These are phyloP conservation scores for Vaccinium corymbosum DNA, from an alignment of 148 eudicot genomes.

Conservation along the genomic window DNA sequence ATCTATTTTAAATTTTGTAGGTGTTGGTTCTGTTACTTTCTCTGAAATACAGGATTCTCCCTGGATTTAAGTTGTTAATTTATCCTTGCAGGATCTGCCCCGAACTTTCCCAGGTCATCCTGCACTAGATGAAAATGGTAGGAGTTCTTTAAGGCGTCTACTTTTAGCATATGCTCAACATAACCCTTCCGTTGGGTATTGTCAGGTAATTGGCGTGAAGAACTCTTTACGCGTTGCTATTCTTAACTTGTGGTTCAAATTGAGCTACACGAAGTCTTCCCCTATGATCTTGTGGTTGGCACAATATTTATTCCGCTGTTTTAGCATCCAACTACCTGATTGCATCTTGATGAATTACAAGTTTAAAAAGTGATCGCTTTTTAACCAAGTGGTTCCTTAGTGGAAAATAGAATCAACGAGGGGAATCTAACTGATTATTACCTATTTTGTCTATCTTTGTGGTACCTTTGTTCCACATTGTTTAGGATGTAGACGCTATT, in stretches of 20 bases:
- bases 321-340: background rate
- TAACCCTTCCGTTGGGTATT: conserved; percentile 93
- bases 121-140: conserved; percentile 79
- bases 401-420: background rate
- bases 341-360: background rate
- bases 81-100: conserved; percentile 72
- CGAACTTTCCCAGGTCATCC: conserved; percentile 99
- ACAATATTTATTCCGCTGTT: background rate
- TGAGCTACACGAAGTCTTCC: background rate
- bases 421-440: background rate
- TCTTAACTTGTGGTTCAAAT: background rate
- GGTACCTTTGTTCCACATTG: background rate
- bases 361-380: background rate
- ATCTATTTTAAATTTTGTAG: conserved; percentile 56
- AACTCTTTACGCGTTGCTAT: background rate
- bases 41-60: conserved; percentile 30
- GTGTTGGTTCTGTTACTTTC: conserved; percentile 57
- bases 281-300: conserved; percentile 4
- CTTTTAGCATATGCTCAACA: conserved; percentile 89
- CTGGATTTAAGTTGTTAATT: conserved; percentile 44
- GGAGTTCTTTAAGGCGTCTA: conserved; percentile 79
- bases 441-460: conserved; percentile 1
- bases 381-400: background rate
- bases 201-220: conserved; percentile 59
- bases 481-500: background rate